Evolutionary conservation across 169 alveolate genomes (phyloP), one percentile per base, ranked within the genome.

Genomic region (Eimeria acervulina): DNA sequence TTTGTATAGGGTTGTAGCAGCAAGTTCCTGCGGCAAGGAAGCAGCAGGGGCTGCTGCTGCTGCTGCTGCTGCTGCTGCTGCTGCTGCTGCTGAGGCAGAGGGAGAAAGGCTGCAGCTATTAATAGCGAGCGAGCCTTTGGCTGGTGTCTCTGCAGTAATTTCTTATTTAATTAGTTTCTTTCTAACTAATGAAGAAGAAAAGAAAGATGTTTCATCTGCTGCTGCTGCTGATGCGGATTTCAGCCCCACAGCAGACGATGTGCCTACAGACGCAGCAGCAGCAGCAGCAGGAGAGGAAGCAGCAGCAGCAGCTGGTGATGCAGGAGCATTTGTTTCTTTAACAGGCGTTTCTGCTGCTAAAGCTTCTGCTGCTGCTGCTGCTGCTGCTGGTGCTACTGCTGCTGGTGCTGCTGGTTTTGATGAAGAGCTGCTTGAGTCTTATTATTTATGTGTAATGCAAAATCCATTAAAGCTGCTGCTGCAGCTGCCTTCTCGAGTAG

Each of bases 381-480:
- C n/a, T n/a, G n/a, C n/a, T n/a, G n/a, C n/a, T n/a, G n/a, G n/a
- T n/a, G n/a, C n/a, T n/a, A n/a, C n/a, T n/a, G n/a, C n/a, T n/a
- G n/a, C n/a, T n/a, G n/a, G n/a, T n/a, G n/a, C 40, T 33, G 55
- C 47, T 33, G 4, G 55, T 5, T 10, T 63, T 13, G 6, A 63
- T 1, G 52, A 7, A n/a, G 63, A 63, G 19, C 33, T 36, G 87
- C 47, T 90, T 19, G 90, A 83, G 3, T 59, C 90, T n/a, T 74
- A 72, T 21, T 90, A 90, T 42, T 74, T 90, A 59, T 70, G 84
- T 61, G 44, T 55, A 12, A 28, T 83, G 66, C 95, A 90, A 63
- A 90, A 90, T 33, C 72, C 85, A 19, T 55, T 90, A 80, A 90
- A 90, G 76, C 80, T 90, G n/a, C 51, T 90, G 88, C 95, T 90